phyloP scores from a whole-genome alignment of 495 filamentous ascomycete species.

The Rostrohypoxylon terebratum region DNA sequence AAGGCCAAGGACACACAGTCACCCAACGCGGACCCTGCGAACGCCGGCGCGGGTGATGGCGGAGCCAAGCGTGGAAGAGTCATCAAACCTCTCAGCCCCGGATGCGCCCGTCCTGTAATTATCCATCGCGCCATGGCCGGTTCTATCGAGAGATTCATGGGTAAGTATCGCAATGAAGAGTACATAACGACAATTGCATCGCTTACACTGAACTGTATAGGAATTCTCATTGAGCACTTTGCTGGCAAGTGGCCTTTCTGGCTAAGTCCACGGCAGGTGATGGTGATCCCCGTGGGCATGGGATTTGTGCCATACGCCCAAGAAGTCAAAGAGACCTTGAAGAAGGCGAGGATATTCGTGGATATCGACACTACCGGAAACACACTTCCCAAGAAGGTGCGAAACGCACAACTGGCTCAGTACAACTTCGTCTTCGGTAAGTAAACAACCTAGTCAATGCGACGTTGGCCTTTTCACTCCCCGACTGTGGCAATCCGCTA shows the following conservation, averaged over 20 bases:
- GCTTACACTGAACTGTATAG: slow-evolving; percentile 14
- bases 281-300: slow-evolving; percentile 92
- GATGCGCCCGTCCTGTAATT: slow-evolving; percentile 93
- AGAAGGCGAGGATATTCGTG: slow-evolving; percentile 73
- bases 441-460: slow-evolving; percentile 24
- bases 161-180: slow-evolving; percentile 43
- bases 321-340: slow-evolving; percentile 77
- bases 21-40: slow-evolving; percentile 46
- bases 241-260: slow-evolving; percentile 99
- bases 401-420: slow-evolving; percentile 83
- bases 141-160: slow-evolving; percentile 93
- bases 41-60: slow-evolving; percentile 50
- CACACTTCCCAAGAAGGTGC: slow-evolving; percentile 96
- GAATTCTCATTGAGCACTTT: slow-evolving; percentile 92
- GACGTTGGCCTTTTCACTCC: not conserved
- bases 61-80: slow-evolving; percentile 49
- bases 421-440: slow-evolving; percentile 93
- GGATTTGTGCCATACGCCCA: slow-evolving; percentile 84
- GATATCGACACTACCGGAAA: slow-evolving; percentile 92
- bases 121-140: slow-evolving; percentile 96
- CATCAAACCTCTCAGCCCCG: slow-evolving; percentile 67
- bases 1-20: slow-evolving; percentile 49
- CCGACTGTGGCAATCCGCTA: slow-evolving; percentile 4
- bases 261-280: slow-evolving; percentile 90
- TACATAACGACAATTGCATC: not conserved